Conservation (phyloP, 208 protist genomes). For the Leishmania lainsoni region DNA sequence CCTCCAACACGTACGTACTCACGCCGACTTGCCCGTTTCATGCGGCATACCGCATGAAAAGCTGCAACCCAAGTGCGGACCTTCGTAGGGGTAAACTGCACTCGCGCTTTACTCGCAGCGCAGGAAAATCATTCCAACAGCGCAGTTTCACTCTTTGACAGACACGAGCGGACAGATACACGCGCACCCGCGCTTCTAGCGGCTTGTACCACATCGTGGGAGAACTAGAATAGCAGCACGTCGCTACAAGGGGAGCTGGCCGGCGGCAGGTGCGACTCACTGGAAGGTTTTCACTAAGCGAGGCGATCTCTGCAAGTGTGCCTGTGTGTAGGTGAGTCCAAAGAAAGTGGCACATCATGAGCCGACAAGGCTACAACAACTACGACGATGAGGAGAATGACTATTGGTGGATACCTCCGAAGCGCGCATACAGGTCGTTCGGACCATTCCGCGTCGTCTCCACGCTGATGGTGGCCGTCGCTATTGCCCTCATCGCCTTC, state of each 20-base stretch:
- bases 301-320: background rate
- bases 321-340: background rate
- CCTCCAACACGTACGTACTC: background rate
- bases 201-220: background rate
- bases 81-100: background rate
- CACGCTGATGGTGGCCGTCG: constrained; percentile 46
- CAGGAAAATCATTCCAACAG: background rate
- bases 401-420: constrained; percentile 21
- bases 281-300: background rate
- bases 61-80: background rate
- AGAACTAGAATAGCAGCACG: background rate
- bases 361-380: constrained; percentile 6
- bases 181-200: background rate
- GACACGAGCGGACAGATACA: background rate
- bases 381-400: constrained; percentile 24
- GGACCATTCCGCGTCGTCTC: constrained; percentile 54
- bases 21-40: background rate
- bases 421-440: constrained; percentile 37
- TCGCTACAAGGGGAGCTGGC: background rate
- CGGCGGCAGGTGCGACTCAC: background rate
- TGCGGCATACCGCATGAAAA: background rate
- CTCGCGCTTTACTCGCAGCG: background rate
- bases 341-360: background rate
- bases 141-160: background rate
- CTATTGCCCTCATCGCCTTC: constrained; percentile 35